Evolutionary conservation across 225 moss, liverwort and hornwort species (phyloP).

Genomic region (Lunularia cruciata): DNA sequence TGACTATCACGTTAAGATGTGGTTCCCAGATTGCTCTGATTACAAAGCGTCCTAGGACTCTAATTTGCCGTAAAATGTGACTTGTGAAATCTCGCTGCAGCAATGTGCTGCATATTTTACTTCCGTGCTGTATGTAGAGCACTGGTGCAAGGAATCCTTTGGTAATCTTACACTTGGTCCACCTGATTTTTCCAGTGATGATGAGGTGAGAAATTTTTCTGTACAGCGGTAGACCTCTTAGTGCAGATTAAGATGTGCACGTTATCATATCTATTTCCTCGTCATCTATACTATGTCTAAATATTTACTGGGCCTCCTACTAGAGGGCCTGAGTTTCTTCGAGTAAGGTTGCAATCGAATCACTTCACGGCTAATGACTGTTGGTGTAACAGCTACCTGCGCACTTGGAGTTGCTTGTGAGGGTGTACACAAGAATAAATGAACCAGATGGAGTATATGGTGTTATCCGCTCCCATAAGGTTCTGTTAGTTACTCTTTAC

Average conservation of each 20-base stretch:
- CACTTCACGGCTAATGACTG: too few species aligned
- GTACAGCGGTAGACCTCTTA: too few species aligned
- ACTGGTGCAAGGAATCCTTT: constrained; percentile 89
- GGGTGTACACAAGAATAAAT: constrained; percentile 89
- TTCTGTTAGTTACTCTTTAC: constrained; percentile 10
- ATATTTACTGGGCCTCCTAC: too few species aligned
- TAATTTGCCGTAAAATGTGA: neutral
- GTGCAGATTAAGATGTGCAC: neutral
- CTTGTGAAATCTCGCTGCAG: constrained; percentile 36
- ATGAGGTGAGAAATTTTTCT: constrained; percentile 66
- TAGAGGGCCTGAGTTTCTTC: too few species aligned
- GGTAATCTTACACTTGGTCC: constrained; percentile 87
- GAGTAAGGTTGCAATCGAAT: too few species aligned
- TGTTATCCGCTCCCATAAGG: constrained; percentile 96
- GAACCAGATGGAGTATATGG: constrained; percentile 98
- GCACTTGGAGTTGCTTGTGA: constrained; percentile 81
- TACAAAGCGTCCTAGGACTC: neutral
- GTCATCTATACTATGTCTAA: too few species aligned
- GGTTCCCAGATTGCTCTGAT: neutral
- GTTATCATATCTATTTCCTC: too few species aligned
- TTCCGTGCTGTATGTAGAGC: constrained; percentile 82
- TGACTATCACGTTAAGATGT: too few species aligned
- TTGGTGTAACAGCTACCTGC: constrained; percentile 58
- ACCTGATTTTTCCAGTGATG: constrained; percentile 88
- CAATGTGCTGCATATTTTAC: constrained; percentile 93